Evolutionary conservation across 2,329 filamentous ascomycete genomes (phyloP).

Genomic region (Aureobasidium subglaciale): DNA sequence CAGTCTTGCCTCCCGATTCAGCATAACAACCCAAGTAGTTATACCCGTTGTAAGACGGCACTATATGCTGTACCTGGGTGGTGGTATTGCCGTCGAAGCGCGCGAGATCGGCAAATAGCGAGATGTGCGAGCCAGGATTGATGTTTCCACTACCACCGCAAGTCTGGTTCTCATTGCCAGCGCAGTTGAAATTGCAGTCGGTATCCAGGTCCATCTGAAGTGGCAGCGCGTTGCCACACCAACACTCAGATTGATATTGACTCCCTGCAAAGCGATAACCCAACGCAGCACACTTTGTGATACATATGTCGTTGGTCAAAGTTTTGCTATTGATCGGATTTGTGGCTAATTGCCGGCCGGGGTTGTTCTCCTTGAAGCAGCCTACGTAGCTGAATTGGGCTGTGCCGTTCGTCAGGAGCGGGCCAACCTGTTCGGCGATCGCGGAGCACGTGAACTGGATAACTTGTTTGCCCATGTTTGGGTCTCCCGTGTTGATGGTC

Average conservation of each 20-base stretch:
- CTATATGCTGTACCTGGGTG: constrained; percentile 19
- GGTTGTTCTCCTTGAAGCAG: constrained; percentile 52
- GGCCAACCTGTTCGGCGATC: constrained; percentile 47
- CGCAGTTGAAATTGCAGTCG: constrained; percentile 25
- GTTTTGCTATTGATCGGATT: constrained; percentile 36
- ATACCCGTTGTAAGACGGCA: constrained; percentile 16
- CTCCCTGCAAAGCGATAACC: constrained; percentile 42
- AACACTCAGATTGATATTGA: constrained; percentile 39
- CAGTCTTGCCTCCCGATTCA: constrained; percentile 19
- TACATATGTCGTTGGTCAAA: constrained; percentile 42
- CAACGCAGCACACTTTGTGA: constrained; percentile 34
- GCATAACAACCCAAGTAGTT: constrained; percentile 15
- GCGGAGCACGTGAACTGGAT: constrained; percentile 48
- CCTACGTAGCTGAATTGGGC: constrained; percentile 48
- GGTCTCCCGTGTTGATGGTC: constrained; percentile 54
- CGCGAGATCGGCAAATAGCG: constrained; percentile 26
- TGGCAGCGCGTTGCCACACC: constrained; percentile 41
- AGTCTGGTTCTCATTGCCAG: constrained; percentile 26
- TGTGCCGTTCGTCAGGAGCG: constrained; percentile 37
- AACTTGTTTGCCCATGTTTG: constrained; percentile 44
- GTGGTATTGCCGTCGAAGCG: constrained; percentile 23
- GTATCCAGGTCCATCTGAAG: constrained; percentile 33
- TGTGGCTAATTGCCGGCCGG: constrained; percentile 43
- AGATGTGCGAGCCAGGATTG: constrained; percentile 36
- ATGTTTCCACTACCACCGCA: constrained; percentile 28